Conservation (phyloP, 2,329 filamentous ascomycete genomes). For the Aspergillus tamarii region DNA sequence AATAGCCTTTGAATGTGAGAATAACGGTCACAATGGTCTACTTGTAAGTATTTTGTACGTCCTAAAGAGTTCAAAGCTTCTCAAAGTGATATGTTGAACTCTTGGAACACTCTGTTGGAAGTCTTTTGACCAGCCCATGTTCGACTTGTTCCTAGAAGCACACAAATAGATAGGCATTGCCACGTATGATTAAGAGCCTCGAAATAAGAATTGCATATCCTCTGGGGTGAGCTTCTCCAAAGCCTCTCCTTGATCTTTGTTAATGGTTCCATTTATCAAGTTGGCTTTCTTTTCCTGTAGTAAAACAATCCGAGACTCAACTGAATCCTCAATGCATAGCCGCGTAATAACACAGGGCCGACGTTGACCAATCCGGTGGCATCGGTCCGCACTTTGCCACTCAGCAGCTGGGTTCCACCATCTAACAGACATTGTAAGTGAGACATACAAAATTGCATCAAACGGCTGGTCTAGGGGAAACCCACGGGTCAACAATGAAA, state of each 20-base stretch:
- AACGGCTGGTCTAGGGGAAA: conserved; percentile 31
- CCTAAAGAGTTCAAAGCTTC: neutral
- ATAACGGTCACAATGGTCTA: neutral
- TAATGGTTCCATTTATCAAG: conserved; percentile 97
- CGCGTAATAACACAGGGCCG: conserved; percentile 93
- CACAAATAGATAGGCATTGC: neutral
- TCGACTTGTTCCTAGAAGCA: neutral
- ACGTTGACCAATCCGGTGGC: conserved; percentile 92
- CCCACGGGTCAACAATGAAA: conserved; percentile 94
- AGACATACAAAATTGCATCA: conserved; percentile 7
- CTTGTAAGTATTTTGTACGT: neutral
- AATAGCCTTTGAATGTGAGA: neutral
- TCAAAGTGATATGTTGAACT: neutral
- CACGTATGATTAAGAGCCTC: conserved; percentile 53
- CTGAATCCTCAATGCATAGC: conserved; percentile 93
- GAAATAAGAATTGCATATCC: conserved; percentile 96
- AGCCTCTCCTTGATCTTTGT: conserved; percentile 79
- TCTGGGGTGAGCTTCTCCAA: conserved; percentile 89
- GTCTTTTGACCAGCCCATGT: neutral
- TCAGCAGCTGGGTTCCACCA: conserved; percentile 99
- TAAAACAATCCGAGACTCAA: conserved; percentile 92
- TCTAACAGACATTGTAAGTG: conserved; percentile 49
- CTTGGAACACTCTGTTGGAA: neutral
- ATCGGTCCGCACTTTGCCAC: conserved; percentile 95
- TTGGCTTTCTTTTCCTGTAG: conserved; percentile 98